phyloP scores from a whole-genome alignment of 2,329 filamentous ascomycete genomes.

The Amauroascus niger region DNA sequence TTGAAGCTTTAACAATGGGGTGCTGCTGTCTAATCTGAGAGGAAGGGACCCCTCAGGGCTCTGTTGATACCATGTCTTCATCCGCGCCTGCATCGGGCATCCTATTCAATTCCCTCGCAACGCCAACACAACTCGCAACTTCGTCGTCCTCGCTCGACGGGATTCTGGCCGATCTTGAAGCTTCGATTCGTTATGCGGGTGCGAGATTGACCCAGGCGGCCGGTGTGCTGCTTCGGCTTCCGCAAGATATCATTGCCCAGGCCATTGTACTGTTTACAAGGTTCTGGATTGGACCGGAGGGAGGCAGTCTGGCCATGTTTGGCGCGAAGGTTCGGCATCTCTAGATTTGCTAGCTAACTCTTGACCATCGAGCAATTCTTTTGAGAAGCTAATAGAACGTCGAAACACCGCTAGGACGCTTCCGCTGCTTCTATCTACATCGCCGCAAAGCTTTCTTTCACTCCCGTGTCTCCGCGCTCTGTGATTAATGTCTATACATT shows the following conservation, averaged over 20 bases:
- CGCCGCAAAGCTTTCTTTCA: constrained; percentile 68
- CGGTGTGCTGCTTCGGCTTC: constrained; percentile 64
- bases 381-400: background rate
- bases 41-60: too few relatives aligned
- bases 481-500: constrained; percentile 78
- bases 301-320: constrained; percentile 37
- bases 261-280: constrained; percentile 73
- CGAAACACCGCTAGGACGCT: constrained; percentile 49
- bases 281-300: constrained; percentile 57
- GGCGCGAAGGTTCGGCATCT: constrained; percentile 31
- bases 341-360: too few relatives aligned
- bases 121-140: constrained; percentile 36
- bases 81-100: constrained; percentile 24
- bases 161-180: constrained; percentile 34
- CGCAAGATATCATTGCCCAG: constrained; percentile 76
- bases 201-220: constrained; percentile 40
- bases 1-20: too few relatives aligned
- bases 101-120: constrained; percentile 39
- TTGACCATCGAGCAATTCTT: too few relatives aligned
- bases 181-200: constrained; percentile 38
- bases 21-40: too few relatives aligned
- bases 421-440: constrained; percentile 77
- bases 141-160: constrained; percentile 39
- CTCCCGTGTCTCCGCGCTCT: constrained; percentile 66
- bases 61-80: too few relatives aligned